Base-by-base conservation (phyloP, 192 early-diverging fungal genomes). In the Coemansia sp. region DNA sequence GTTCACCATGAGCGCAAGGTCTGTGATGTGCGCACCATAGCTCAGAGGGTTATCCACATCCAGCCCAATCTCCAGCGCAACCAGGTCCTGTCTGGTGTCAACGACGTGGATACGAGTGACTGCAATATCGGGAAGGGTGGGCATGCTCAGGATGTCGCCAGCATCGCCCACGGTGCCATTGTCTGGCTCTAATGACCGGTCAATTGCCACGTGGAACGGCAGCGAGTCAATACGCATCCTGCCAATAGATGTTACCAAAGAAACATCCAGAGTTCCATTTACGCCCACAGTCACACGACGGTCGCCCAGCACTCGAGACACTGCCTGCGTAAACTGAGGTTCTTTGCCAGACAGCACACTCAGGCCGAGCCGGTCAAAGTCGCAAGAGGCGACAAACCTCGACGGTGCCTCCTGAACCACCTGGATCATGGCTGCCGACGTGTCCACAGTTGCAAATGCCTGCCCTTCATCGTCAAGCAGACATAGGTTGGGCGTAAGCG, bases 11-110 rank as follows among this genome's bases (percentile, higher is more conserved):
- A 68, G 5, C 3, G 65, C 65, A 12, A 68, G 9, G 9, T 68
- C 65, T 17, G 57, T 42, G 6, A 68, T 56, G 29, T 55, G 53
- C 13, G 54, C 65, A 13, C 65, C 65, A 39, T 68, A 68, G 47
- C 48, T 61, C 19, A 53, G 53, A 19, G 65, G 65, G 39, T 68
- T 68, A 9, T 45, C 27, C 13, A 68, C 30, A 4, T 44, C 39
- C 19, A 68, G 26, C 4, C 43, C 65, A 19, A 68, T 35, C 26
- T 68, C 48, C 0, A 54, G 25, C 5, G 23, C 13, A 20, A 68
- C 34, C 14, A 38, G 65, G 10, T 52, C 30, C 18, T 38, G 54
- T 18, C 44, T 60, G 5, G 65, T 68, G 35, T 68, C 44, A 14
- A 44, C 32, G 27, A 68, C 54, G 26, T 68, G 57, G 7, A 61